Conservation (phyloP, 2,329 filamentous ascomycete genomes). For the Monosporascus sp. region DNA sequence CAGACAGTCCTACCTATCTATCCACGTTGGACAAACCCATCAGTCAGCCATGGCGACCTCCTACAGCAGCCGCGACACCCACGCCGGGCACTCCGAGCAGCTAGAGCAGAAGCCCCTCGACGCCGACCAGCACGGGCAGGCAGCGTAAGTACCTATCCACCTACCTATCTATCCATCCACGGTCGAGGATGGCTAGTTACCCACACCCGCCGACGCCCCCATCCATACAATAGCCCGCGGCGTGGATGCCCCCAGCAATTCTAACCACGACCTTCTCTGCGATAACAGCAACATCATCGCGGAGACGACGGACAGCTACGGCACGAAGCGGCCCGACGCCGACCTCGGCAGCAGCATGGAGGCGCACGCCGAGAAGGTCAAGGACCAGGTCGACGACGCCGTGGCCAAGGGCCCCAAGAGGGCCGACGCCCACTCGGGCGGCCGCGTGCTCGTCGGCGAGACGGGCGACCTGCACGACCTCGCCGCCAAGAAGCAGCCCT, state of each 20-base stretch:
- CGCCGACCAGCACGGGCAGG: conserved; percentile 13
- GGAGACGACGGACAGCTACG: conserved; percentile 15
- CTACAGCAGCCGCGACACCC: neutral
- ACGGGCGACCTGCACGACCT: conserved; percentile 27
- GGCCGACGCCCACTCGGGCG: conserved; percentile 21
- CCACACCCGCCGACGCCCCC: neutral
- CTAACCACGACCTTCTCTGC: neutral
- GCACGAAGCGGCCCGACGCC: conserved; percentile 8
- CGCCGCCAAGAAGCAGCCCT: conserved; percentile 21
- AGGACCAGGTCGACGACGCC: conserved; percentile 27
- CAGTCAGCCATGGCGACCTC: neutral
- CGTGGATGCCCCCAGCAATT: neutral
- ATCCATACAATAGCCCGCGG: too few species aligned
- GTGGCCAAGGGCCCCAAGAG: conserved; percentile 24
- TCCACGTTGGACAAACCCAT: neutral
- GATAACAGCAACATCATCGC: conserved; percentile 17
- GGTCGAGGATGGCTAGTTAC: neutral
- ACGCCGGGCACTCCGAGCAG: conserved; percentile 10
- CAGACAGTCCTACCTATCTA: neutral
- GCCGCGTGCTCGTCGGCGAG: conserved; percentile 26
- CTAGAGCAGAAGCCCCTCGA: conserved; percentile 16
- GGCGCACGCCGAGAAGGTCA: conserved; percentile 17
- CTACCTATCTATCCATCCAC: neutral
- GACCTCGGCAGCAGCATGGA: conserved; percentile 16
- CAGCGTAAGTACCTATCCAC: conserved; percentile 13